phyloP scores from a whole-genome alignment of 495 filamentous ascomycete genomes.

The Thozetella sp. region DNA sequence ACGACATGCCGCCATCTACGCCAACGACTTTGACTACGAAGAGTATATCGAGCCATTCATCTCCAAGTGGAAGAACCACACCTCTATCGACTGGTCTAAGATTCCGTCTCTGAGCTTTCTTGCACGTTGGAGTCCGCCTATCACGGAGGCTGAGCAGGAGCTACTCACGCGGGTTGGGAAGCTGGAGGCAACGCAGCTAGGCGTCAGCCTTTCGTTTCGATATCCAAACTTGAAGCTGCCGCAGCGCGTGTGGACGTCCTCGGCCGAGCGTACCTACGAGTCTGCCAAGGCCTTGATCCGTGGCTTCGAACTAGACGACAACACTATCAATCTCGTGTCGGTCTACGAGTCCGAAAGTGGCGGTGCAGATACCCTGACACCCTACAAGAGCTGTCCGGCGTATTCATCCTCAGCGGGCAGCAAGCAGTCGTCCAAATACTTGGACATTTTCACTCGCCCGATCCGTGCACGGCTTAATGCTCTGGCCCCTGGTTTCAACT shows the following conservation, averaged over 20 bases:
- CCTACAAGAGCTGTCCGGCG: slow-evolving; percentile 47
- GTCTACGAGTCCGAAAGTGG: slow-evolving; percentile 36
- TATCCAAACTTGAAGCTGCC: slow-evolving; percentile 43
- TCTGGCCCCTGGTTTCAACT: slow-evolving; percentile 43
- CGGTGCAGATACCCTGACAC: slow-evolving; percentile 48
- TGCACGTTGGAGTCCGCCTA: slow-evolving; percentile 36
- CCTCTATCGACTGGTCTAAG: slow-evolving; percentile 32
- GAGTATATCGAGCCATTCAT: slow-evolving; percentile 47
- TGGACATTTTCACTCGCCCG: slow-evolving; percentile 43
- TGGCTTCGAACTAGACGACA: slow-evolving; percentile 41
- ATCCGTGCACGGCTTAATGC: slow-evolving; percentile 41
- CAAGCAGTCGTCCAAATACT: slow-evolving; percentile 36
- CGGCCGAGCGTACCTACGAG: slow-evolving; percentile 45
- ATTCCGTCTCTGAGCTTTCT: slow-evolving; percentile 40
- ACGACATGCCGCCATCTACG: slow-evolving; percentile 50
- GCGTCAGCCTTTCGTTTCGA: slow-evolving; percentile 38
- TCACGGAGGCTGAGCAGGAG: slow-evolving; percentile 42
- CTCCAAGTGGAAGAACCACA: slow-evolving; percentile 41
- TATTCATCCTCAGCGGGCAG: slow-evolving; percentile 47
- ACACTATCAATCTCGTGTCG: slow-evolving; percentile 37
- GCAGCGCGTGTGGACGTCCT: slow-evolving; percentile 47
- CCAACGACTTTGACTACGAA: slow-evolving; percentile 50
- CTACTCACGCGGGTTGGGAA: slow-evolving; percentile 42
- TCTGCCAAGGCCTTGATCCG: slow-evolving; percentile 41
- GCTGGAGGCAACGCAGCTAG: slow-evolving; percentile 41